These are phyloP conservation scores for Botrytis cinerea DNA, from an alignment of 2,329 filamentous ascomycete species.

Conservation along the genomic window DNA sequence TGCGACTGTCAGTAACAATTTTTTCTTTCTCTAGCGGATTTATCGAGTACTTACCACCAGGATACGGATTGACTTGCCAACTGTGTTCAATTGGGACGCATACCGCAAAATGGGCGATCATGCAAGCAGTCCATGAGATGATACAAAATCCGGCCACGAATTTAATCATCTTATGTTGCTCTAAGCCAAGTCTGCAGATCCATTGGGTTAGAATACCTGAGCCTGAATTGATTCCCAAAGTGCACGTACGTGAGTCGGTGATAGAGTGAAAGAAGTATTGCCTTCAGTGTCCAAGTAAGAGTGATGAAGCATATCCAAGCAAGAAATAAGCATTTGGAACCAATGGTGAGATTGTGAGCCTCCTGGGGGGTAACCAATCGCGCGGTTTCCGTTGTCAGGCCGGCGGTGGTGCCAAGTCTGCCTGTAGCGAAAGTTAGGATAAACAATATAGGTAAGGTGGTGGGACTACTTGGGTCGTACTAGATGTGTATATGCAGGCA, in stretches of 20 bases:
- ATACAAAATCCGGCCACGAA: background rate
- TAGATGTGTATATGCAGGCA: background rate
- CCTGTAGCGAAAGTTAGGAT: background rate
- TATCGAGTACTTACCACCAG: background rate
- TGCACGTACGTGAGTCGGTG: background rate
- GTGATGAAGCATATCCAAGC: constrained; percentile 13
- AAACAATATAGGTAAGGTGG: background rate
- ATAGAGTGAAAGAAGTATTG: constrained; percentile 9
- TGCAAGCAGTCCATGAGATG: background rate
- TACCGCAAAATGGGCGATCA: constrained; percentile 1
- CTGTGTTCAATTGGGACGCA: background rate
- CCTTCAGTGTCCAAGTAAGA: constrained; percentile 9
- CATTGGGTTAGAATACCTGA: background rate
- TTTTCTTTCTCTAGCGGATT: no score
- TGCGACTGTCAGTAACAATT: background rate
- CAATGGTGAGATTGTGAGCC: background rate
- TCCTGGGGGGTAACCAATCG: background rate
- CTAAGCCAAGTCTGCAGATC: background rate
- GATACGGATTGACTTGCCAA: constrained; percentile 10
- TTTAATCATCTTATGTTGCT: constrained; percentile 7
- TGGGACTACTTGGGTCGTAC: background rate
- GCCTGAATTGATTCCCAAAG: no score
- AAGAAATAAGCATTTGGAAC: background rate
- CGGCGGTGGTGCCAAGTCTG: background rate
- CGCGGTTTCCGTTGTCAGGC: background rate